phyloP scores from a whole-genome alignment of 108 stramenopile genomes.

The Pseudonitzschia multiseries region DNA sequence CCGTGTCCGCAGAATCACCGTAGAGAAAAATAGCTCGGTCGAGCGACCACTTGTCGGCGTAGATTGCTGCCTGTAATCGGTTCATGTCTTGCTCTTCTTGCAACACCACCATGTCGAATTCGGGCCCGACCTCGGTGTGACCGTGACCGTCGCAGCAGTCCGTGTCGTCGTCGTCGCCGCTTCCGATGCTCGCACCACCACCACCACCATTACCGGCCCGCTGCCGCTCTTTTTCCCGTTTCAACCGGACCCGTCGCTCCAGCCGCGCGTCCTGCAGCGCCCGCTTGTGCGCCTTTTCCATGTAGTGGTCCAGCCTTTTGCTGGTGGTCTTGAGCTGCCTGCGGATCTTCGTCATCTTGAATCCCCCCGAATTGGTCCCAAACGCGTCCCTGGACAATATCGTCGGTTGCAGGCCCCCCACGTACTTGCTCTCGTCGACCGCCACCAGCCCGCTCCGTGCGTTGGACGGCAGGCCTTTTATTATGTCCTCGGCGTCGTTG shows the following conservation, averaged over 20 bases:
- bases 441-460: conserved; percentile 44
- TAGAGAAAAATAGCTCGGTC: conserved; percentile 52
- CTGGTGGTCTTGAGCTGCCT: conserved; percentile 42
- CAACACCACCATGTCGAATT: conserved; percentile 40
- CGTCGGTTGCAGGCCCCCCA: conserved; percentile 65
- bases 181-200: not conserved
- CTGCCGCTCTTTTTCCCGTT: conserved; percentile 4
- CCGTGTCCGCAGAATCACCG: conserved; percentile 19
- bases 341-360: conserved; percentile 25
- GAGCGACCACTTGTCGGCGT: conserved; percentile 62
- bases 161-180: conserved; percentile 18
- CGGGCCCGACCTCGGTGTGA: conserved; percentile 33
- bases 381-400: conserved; percentile 41
- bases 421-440: conserved; percentile 50
- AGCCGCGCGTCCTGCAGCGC: conserved; percentile 41
- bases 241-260: conserved; percentile 28
- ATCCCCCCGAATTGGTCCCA: conserved; percentile 29
- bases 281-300: conserved; percentile 43
- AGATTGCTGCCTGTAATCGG: conserved; percentile 30
- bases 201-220: not conserved
- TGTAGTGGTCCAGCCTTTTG: conserved; percentile 41
- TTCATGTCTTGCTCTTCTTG: conserved; percentile 50
- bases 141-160: not conserved
- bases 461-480: conserved; percentile 34
- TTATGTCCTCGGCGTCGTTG: conserved; percentile 46